These are phyloP conservation scores for Fagus sylvatica DNA, from an alignment of 306 rosid genomes.

Conservation along the genomic window DNA sequence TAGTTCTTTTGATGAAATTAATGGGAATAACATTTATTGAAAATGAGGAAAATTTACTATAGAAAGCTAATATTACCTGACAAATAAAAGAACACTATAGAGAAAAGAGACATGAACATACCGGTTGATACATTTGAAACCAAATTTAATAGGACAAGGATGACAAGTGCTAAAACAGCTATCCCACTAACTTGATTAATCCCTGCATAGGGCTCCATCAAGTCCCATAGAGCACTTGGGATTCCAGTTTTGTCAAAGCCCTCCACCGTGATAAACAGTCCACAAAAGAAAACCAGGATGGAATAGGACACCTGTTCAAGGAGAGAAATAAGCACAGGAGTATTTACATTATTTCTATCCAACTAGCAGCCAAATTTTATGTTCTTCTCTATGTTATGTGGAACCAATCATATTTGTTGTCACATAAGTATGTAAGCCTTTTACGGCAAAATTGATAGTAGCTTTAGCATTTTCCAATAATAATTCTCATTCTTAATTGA, in stretches of 20 bases:
- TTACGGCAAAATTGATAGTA: no score
- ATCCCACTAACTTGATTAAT: conserved; percentile 55
- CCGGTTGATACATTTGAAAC: conserved; percentile 98
- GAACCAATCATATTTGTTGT: no score
- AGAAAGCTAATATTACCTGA: no score
- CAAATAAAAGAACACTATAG: background rate
- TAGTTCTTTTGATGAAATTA: no score
- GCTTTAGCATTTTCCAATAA: no score
- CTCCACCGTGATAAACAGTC: conserved; percentile 89
- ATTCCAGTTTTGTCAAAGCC: conserved; percentile 90
- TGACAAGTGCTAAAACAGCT: conserved; percentile 67
- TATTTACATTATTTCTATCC: no score
- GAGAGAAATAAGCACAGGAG: background rate
- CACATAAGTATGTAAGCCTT: no score
- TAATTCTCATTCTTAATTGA: no score
- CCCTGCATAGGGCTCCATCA: conserved; percentile 68
- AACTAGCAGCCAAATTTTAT: no score
- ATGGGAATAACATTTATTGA: no score
- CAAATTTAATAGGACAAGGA: conserved; percentile 73
- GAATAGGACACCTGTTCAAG: conserved; percentile 83
- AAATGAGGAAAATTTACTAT: no score
- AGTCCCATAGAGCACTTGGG: conserved; percentile 78
- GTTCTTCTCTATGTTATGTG: no score
- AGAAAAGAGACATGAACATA: conserved; percentile 24
- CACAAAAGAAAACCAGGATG: conserved; percentile 86